Base-by-base conservation (phyloP, 768 basidiomycete species). In the Boletus vermiculosoides region DNA sequence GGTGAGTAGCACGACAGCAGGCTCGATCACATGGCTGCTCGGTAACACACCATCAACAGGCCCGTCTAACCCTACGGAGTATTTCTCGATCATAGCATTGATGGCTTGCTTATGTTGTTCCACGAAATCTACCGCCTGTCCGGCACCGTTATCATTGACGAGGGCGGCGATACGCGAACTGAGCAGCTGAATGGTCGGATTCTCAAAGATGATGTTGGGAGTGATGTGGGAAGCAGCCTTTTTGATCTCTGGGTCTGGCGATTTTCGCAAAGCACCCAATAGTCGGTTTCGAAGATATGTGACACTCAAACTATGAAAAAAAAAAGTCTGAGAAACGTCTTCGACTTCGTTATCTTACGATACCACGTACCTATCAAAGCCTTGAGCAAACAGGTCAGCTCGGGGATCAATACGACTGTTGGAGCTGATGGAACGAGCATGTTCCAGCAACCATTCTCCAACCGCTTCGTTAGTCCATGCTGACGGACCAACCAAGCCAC, bases 81-180 rank as follows among this genome's bases (percentile, higher is more conserved):
- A 77, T 61, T 77, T 78, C 12, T 69, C 71, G 39, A 80, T 73
- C 68, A 81, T 73, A 0, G 59, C 69, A 31, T 72, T 66, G 60
- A 79, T 78, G 4, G 54, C 60, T 22, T 42, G 40, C 25, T 60
- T 62, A 13, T 59, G 58, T 30, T 65, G 42, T 12, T 53, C 46
- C 22, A 50, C 13, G 33, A 59, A 36, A 6, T 62, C 56, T 3
- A 36, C 13, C 0, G 18, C 31, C 4, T 56, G 57, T 7, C 52
- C 40, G 18, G 23, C 16, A 16, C 31, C 44, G 36, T 52, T 30
- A 3, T 22, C 44, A 5, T n/a, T 42, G 51, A 63, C 57, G 30
- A 68, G 41, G 9, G 49, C 23, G 1, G 45, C 47, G n/a, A 62
- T 52, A 20, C 53, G 68, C 50, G 65, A 64, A 46, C 72, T 69